Evolutionary conservation across 805 yeast genomes (phyloP).

Genomic region (Sungouiozyma intestinalis): DNA sequence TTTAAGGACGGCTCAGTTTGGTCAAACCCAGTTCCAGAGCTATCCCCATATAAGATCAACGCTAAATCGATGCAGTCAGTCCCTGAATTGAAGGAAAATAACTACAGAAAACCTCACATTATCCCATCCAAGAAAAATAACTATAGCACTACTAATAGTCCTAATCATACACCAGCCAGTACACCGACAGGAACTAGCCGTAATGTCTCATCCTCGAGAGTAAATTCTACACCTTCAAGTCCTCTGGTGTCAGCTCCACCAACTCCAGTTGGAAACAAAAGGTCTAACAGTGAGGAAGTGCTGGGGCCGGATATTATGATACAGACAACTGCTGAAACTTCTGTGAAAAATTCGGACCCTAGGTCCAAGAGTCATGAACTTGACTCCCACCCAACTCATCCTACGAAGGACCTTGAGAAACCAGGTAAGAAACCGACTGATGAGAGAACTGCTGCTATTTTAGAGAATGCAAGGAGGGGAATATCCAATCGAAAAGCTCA

Average conservation of each 20-base stretch:
- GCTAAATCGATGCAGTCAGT: slow-evolving; percentile 74
- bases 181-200: background rate
- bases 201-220: background rate
- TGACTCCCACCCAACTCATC: background rate
- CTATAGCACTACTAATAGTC: background rate
- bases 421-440: slow-evolving; percentile 13
- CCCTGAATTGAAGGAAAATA: slow-evolving; percentile 36
- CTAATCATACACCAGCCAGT: background rate
- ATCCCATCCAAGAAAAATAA: background rate
- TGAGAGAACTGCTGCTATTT: slow-evolving; percentile 25
- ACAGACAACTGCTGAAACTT: background rate
- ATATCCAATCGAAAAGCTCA: slow-evolving; percentile 13
- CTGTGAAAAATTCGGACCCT: too few relatives aligned
- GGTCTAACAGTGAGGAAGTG: background rate
- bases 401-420: slow-evolving; percentile 2
- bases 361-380: background rate
- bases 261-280: background rate
- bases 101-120: slow-evolving; percentile 3
- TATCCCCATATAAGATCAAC: slow-evolving; percentile 61
- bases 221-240: background rate
- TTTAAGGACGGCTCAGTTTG: slow-evolving; percentile 52
- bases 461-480: slow-evolving; percentile 22
- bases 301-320: background rate
- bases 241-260: background rate
- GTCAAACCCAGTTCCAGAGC: slow-evolving; percentile 48